Evolutionary conservation across 2,329 filamentous ascomycete species (phyloP).

Genomic region (Paramyrothecium sp.): DNA sequence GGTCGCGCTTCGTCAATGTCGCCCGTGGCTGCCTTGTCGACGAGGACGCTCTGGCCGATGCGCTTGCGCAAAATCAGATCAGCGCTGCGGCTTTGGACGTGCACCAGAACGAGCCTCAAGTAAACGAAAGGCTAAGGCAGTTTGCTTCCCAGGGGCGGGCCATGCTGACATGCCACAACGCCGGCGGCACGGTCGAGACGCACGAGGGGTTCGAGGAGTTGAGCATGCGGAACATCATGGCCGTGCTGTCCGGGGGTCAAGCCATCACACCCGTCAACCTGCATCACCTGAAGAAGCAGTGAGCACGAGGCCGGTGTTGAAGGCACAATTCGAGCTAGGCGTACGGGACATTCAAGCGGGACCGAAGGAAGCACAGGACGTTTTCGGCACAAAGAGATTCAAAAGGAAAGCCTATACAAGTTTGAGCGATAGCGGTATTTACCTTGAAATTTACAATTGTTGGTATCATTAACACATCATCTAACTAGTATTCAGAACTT

Average conservation of each 20-base stretch:
- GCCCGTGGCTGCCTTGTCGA: slow-evolving; percentile 64
- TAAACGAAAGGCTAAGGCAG: slow-evolving; percentile 44
- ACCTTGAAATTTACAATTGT: too few species aligned
- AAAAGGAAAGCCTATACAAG: too few species aligned
- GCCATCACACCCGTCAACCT: slow-evolving; percentile 63
- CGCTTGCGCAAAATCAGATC: slow-evolving; percentile 51
- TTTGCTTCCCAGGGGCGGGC: slow-evolving; percentile 42
- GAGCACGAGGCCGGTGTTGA: neutral
- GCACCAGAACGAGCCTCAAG: slow-evolving; percentile 57
- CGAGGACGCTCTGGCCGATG: slow-evolving; percentile 59
- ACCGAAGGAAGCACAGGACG: too few species aligned
- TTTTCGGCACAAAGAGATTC: too few species aligned
- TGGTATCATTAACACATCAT: too few species aligned
- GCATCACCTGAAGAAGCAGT: slow-evolving; percentile 40
- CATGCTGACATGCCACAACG: slow-evolving; percentile 66
- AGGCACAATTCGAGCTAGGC: neutral
- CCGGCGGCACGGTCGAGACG: slow-evolving; percentile 65
- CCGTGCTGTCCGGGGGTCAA: slow-evolving; percentile 49
- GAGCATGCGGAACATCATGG: slow-evolving; percentile 65
- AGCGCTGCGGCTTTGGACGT: slow-evolving; percentile 62
- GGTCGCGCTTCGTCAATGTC: slow-evolving; percentile 63
- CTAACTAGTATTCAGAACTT: too few species aligned
- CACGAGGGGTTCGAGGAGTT: slow-evolving; percentile 65
- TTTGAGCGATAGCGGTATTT: too few species aligned
- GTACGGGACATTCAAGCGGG: too few species aligned